Percentiles rank a stretch among this genome's conserved stretches.
phyloP scores from a whole-genome alignment of 164 flowering plant species.

The Magnolia changhungtana region DNA sequence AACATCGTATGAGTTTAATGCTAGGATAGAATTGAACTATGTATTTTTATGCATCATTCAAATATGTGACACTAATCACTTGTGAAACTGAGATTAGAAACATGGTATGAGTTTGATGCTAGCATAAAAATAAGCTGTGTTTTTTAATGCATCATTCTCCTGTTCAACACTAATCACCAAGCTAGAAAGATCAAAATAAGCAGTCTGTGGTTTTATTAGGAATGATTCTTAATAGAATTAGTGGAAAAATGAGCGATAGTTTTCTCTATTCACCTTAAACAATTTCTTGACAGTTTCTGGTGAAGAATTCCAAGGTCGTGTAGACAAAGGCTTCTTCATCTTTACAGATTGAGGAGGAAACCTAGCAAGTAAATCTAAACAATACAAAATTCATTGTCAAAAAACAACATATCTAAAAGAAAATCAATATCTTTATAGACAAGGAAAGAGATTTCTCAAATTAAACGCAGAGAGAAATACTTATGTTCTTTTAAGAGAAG shows the following conservation, averaged over 20 bases:
- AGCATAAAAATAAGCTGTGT: neutral
- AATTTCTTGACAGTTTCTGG: conserved; percentile 70
- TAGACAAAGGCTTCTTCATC: conserved; percentile 75
- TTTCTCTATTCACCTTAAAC: conserved; percentile 64
- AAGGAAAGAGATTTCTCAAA: neutral
- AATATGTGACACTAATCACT: too few species aligned
- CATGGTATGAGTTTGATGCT: neutral
- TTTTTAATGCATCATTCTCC: neutral
- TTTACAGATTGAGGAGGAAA: conserved; percentile 83
- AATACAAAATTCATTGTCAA: conserved; percentile 17
- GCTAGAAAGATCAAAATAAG: neutral
- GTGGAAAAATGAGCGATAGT: neutral
- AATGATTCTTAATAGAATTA: neutral
- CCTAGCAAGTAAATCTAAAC: conserved; percentile 70
- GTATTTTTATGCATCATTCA: neutral
- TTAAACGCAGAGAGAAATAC: neutral
- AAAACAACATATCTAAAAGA: neutral
- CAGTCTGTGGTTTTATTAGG: neutral
- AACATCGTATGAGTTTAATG: neutral
- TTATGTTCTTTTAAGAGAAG: neutral
- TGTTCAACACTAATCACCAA: neutral
- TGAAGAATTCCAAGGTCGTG: conserved; percentile 86
- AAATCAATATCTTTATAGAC: neutral
- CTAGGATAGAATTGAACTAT: neutral
- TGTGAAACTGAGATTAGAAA: neutral